These are phyloP conservation scores for Dendrobium huoshanense DNA, from an alignment of 106 monocot species.

Conservation along the genomic window DNA sequence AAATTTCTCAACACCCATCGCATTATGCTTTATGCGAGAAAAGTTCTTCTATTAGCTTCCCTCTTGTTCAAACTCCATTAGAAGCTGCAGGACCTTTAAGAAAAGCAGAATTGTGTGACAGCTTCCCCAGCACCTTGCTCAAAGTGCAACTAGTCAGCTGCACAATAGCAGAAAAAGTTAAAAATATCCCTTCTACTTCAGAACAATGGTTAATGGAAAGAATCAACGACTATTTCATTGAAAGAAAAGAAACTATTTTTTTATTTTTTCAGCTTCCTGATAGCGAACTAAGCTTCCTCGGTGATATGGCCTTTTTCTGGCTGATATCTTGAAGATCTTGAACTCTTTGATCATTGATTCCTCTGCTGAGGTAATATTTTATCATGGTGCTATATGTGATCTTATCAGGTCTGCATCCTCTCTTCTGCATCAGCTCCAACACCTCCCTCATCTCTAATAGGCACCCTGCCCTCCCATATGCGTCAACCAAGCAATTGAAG, in stretches of 20 bases:
- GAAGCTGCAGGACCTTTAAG: neutral
- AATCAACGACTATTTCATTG: too few relatives aligned
- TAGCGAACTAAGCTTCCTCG: neutral
- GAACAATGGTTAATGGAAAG: too few relatives aligned
- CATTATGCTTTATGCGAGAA: neutral
- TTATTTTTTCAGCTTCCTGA: neutral
- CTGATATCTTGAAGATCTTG: slow-evolving; percentile 38
- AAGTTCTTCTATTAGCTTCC: neutral
- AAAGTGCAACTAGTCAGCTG: neutral
- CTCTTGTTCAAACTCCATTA: neutral
- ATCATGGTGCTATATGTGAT: slow-evolving; percentile 87
- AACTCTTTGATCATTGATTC: slow-evolving; percentile 55
- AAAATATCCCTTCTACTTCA: too few relatives aligned
- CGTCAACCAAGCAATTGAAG: slow-evolving; percentile 93
- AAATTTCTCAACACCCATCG: neutral
- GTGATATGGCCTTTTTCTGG: neutral
- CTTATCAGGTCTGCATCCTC: slow-evolving; percentile 70
- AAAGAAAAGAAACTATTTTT: neutral
- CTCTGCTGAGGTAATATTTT: slow-evolving; percentile 67
- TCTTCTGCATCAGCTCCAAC: slow-evolving; percentile 74
- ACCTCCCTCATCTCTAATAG: slow-evolving; percentile 84
- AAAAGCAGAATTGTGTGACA: neutral
- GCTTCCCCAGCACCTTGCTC: too few relatives aligned
- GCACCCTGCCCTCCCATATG: slow-evolving; percentile 75
- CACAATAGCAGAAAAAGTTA: too few relatives aligned